phyloP scores from a whole-genome alignment of 768 basidiomycete genomes.

The Omphalotus guepiniiformis region DNA sequence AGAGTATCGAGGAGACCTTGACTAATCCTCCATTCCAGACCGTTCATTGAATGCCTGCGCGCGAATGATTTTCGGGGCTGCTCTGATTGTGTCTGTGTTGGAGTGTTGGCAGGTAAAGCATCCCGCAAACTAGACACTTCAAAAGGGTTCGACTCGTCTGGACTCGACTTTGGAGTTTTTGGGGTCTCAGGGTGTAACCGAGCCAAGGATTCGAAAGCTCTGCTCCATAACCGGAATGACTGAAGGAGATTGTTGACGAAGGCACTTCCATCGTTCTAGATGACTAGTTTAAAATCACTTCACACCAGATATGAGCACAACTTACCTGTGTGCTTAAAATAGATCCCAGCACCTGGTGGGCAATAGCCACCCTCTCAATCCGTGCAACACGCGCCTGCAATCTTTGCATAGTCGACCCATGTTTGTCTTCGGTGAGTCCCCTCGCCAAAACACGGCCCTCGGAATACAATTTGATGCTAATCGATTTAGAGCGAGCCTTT shows the following conservation, averaged over 20 bases:
- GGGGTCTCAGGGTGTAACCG: slow-evolving; percentile 46
- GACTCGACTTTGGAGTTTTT: slow-evolving; percentile 17
- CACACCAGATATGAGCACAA: not conserved
- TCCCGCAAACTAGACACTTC: slow-evolving; percentile 42
- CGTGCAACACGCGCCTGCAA: slow-evolving; percentile 53
- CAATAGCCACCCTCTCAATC: slow-evolving; percentile 70
- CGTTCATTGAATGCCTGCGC: slow-evolving; percentile 39
- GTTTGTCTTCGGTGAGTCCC: slow-evolving; percentile 40
- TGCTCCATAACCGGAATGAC: slow-evolving; percentile 75
- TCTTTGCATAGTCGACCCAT: slow-evolving; percentile 47
- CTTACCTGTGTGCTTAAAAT: slow-evolving; percentile 66
- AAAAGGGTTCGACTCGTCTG: slow-evolving; percentile 55
- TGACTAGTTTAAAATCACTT: not conserved
- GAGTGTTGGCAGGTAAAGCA: slow-evolving; percentile 30
- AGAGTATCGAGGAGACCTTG: slow-evolving; percentile 66
- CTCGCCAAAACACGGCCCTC: slow-evolving; percentile 53
- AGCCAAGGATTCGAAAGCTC: slow-evolving; percentile 64
- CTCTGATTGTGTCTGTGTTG: slow-evolving; percentile 16
- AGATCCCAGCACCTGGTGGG: slow-evolving; percentile 61
- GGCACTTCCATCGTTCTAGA: slow-evolving; percentile 56
- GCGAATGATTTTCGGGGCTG: slow-evolving; percentile 23
- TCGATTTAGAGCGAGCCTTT: not conserved
- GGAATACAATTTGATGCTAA: slow-evolving; percentile 51
- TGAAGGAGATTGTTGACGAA: slow-evolving; percentile 60
- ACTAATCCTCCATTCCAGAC: slow-evolving; percentile 72